Evolutionary conservation across 345 rosid genomes (phyloP), one percentile per base, ranked within the genome.

Genomic region (Litchi chinensis): DNA sequence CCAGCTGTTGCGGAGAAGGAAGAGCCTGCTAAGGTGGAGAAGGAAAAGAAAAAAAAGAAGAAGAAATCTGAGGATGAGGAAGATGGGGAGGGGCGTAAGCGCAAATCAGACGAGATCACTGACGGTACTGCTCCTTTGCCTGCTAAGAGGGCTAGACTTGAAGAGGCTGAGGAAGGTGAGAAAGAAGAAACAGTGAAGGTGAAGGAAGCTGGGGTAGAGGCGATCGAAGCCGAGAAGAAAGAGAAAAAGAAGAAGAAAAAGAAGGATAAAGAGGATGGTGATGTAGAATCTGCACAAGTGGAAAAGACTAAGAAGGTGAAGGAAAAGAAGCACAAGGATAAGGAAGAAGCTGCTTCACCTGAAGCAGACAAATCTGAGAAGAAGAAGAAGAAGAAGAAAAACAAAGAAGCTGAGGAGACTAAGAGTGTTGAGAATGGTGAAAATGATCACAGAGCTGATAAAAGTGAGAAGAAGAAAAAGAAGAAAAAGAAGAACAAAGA

Each of bases 391-490:
- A 90, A 46, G 52, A 46, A 92, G 89, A 92, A 89, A 81, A 83
- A 86, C 70, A 91, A 89, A 76, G 93, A 84, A 40, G 79, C 80
- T 0, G 89, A 83, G 54, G 94, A 84, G 77, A 87, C 69, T 10
- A 76, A 59, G 26, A 71, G 48, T 57, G 69, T 48, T 73, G 86
- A 79, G 32, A 82, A 87, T 64, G 88, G 83, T 0, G 87, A 80
- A 75, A 83, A 75, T 78, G 90, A 81, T 39, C 78, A 77, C 6
- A 79, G 77, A 74, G 88, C 82, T 11, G 90, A 84, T 60, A 83
- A 86, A 74, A 93, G 92, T 70, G 90, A 90, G 84, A 91, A 93
- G 89, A 90, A 89, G 76, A 89, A 90, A 78, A 91, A 90, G 76
- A 91, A 91, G 81, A 88, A 94, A 19, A 83, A 92, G 77, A 86